These are phyloP conservation scores for Solanum paucissectum DNA, from an alignment of 257 asterid species.

Conservation along the genomic window DNA sequence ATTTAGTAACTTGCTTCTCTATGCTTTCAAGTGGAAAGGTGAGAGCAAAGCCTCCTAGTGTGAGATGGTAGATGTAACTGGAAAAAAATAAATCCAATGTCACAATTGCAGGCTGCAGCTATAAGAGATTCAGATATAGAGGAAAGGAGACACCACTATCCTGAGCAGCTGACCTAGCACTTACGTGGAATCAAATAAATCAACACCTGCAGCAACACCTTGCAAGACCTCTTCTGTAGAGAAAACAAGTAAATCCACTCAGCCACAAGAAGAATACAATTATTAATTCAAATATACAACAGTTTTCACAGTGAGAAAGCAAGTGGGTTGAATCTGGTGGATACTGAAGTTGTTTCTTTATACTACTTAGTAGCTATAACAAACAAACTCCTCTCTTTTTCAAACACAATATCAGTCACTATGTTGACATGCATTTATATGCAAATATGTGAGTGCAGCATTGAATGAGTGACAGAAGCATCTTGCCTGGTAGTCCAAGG, in stretches of 20 bases:
- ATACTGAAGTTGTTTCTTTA: not conserved
- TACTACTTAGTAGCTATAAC: not conserved
- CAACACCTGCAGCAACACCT: constrained; percentile 92
- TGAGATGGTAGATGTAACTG: constrained; percentile 84
- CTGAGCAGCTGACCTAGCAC: not conserved
- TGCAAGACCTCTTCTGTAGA: constrained; percentile 87
- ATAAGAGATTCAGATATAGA: not conserved
- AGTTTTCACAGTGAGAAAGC: not conserved
- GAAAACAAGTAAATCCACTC: not conserved
- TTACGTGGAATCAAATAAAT: constrained; percentile 86
- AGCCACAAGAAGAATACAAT: not conserved
- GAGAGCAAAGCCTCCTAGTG: constrained; percentile 87
- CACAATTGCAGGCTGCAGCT: not conserved
- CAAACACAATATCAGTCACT: not conserved
- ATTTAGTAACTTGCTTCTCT: constrained; percentile 12
- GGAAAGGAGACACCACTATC: not conserved
- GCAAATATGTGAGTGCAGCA: not conserved
- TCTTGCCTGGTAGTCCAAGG: constrained; percentile 90
- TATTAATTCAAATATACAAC: not conserved
- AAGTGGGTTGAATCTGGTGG: not conserved
- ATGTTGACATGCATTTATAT: not conserved
- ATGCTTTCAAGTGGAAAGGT: constrained; percentile 37
- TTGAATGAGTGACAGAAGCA: not conserved
- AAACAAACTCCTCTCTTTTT: not conserved
- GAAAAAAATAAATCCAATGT: not conserved